Percentiles rank a stretch among this genome's conserved stretches.
Conservation (phyloP, 129 eudicot genomes). For the Silybum marianum region DNA sequence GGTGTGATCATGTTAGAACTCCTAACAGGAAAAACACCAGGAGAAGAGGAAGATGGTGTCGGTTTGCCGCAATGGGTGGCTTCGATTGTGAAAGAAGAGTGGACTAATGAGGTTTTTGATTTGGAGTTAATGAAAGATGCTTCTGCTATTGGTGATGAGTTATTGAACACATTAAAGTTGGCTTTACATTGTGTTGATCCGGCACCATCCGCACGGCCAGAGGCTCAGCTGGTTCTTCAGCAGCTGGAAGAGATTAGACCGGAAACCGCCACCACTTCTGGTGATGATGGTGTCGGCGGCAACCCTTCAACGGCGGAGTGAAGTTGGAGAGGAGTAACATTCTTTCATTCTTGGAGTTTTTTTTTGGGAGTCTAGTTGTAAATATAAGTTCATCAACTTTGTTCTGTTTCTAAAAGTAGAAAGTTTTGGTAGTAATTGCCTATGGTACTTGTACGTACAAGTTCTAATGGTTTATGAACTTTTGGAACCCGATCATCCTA, state of each 20-base stretch:
- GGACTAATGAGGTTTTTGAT: conserved; percentile 94
- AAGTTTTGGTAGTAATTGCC: conserved; percentile 16
- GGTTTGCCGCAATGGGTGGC: conserved; percentile 93
- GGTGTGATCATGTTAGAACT: conserved; percentile 82
- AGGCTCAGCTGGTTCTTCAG: conserved; percentile 65
- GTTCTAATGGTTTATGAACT: background rate
- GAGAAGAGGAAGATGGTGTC: conserved; percentile 66
- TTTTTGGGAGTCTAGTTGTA: conserved; percentile 29
- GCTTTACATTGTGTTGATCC: conserved; percentile 96
- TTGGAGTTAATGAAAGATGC: conserved; percentile 87
- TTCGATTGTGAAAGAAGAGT: conserved; percentile 86
- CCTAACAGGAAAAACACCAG: conserved; percentile 83
- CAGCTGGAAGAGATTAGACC: conserved; percentile 80
- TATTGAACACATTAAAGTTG: conserved; percentile 76
- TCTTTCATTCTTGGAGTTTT: conserved; percentile 58
- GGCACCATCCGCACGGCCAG: conserved; percentile 75
- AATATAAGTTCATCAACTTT: conserved; percentile 23
- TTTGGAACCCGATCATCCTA: conserved; percentile 9
- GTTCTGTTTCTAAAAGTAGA: conserved; percentile 29
- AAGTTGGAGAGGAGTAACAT: conserved; percentile 25
- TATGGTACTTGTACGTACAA: background rate
- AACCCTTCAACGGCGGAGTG: conserved; percentile 44
- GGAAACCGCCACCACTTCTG: conserved; percentile 52
- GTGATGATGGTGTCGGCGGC: conserved; percentile 42
- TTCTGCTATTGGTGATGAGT: conserved; percentile 74